Conservation (phyloP, 2,329 filamentous ascomycete genomes). For the Grosmannia clavigera region DNA sequence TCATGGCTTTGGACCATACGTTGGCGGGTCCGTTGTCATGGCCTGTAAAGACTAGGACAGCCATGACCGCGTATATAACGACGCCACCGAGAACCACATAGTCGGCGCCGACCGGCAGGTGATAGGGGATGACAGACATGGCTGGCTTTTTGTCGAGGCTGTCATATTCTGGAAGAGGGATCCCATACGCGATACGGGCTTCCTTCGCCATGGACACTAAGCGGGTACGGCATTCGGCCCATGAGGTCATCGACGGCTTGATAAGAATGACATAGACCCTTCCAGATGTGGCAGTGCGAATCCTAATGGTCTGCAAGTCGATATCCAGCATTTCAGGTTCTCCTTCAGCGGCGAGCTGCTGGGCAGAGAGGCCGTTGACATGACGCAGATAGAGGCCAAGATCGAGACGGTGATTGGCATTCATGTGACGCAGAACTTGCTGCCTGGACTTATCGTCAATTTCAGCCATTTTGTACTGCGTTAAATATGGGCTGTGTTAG, state of each 20-base stretch:
- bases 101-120: constrained; percentile 30
- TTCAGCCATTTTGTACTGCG: not conserved
- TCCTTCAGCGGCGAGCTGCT: constrained; percentile 13
- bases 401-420: constrained; percentile 64
- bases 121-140: constrained; percentile 19
- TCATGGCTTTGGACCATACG: constrained; percentile 24
- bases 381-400: constrained; percentile 68
- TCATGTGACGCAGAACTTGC: constrained; percentile 67
- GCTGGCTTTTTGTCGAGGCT: constrained; percentile 18
- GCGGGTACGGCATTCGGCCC: constrained; percentile 54
- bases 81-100: constrained; percentile 42
- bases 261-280: constrained; percentile 45
- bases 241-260: constrained; percentile 55
- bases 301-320: constrained; percentile 46
- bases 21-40: constrained; percentile 40
- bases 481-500: not conserved
- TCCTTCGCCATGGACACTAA: constrained; percentile 58
- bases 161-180: constrained; percentile 34
- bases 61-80: constrained; percentile 39
- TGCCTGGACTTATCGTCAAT: constrained; percentile 15
- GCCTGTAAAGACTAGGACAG: constrained; percentile 29
- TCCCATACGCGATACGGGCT: constrained; percentile 45
- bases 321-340: constrained; percentile 52
- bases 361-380: constrained; percentile 44
- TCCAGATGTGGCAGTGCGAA: constrained; percentile 36